phyloP scores from a whole-genome alignment of 768 basidiomycete genomes.

The Stropharia rugosoannulata region DNA sequence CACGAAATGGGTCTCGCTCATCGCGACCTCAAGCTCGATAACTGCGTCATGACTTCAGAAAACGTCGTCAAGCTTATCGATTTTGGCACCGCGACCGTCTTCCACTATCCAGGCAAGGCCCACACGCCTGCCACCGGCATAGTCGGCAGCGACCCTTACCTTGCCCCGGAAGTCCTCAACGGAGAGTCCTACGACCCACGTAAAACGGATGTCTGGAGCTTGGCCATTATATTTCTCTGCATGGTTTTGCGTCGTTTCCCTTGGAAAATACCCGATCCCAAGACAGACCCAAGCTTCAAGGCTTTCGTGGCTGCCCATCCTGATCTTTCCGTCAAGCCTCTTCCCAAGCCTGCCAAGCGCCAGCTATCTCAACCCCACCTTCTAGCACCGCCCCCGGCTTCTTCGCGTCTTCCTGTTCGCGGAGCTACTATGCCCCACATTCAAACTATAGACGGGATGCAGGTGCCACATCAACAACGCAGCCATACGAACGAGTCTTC shows the following conservation, averaged over 20 bases:
- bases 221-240: constrained; percentile 98
- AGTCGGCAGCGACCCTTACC: constrained; percentile 97
- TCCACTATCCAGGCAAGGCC: constrained; percentile 95
- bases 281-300: constrained; percentile 88
- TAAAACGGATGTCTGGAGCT: constrained; percentile 98
- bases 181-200: constrained; percentile 88
- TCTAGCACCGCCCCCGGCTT: neutral
- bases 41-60: constrained; percentile 96
- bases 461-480: constrained; percentile 28
- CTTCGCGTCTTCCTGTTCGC: constrained; percentile 24
- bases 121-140: constrained; percentile 81
- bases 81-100: constrained; percentile 99
- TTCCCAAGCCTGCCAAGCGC: constrained; percentile 29
- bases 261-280: constrained; percentile 97
- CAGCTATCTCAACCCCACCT: constrained; percentile 10
- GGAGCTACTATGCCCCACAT: constrained; percentile 35
- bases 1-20: constrained; percentile 98
- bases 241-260: constrained; percentile 98
- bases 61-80: constrained; percentile 99
- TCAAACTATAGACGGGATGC: constrained; percentile 6
- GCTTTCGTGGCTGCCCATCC: constrained; percentile 94
- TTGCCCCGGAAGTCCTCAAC: constrained; percentile 91
- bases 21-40: constrained; percentile 98
- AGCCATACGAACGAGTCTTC: constrained; percentile 33
- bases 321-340: constrained; percentile 61